Base-by-base conservation (phyloP, 345 rosid species). In the Populus deltoides region DNA sequence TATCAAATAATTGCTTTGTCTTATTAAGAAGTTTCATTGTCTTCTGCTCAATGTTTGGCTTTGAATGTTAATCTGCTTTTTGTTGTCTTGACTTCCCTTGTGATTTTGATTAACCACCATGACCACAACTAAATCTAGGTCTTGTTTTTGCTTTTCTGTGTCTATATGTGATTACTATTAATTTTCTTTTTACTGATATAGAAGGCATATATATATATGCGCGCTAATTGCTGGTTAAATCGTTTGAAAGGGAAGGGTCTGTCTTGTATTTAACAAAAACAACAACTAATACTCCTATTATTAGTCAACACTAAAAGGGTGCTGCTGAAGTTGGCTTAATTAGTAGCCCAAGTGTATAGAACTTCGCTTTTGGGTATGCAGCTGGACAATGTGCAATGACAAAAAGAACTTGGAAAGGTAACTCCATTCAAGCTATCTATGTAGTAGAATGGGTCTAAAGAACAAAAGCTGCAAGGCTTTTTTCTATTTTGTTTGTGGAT, bases 1-100 rank as follows among this genome's bases (percentile, higher is more conserved):
- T 20, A 71, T 61, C 49, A 62, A 70, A 71, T 71, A 29, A 31
- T 70, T 70, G 43, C 29, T 71, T 77, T 70, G 80, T 45, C 70
- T 71, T 62, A 77, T 77, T 16, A 7, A 5, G 31, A 22, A 8
- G 22, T 29, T 25, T 41, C 25, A 27, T 29, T 41, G 17, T 68
- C 74, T 57, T 59, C 71, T 57, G 24, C 57, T 67, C 70, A 3
- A 57, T 4, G 13, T 38, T 24, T 43, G 33, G 29, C 20, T 70
- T 27, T n/a, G 27, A 25, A n/a, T 57, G 62, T 25, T 69, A 38
- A 12, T 69, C 20, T 41, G 16, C 72, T 13, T 11, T n/a, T 3
- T 22, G 29, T n/a, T n/a, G 12, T 25, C 15, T 59, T 59, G 29
- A 59, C 65, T 59, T 59, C 65, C 13, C 5, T 10, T 24, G 5